A percentile compares a stretch with the other conserved stretches of the same genome.
Evolutionary conservation across 495 filamentous ascomycete species (phyloP).

Genomic region (Xylaria palmicola): DNA sequence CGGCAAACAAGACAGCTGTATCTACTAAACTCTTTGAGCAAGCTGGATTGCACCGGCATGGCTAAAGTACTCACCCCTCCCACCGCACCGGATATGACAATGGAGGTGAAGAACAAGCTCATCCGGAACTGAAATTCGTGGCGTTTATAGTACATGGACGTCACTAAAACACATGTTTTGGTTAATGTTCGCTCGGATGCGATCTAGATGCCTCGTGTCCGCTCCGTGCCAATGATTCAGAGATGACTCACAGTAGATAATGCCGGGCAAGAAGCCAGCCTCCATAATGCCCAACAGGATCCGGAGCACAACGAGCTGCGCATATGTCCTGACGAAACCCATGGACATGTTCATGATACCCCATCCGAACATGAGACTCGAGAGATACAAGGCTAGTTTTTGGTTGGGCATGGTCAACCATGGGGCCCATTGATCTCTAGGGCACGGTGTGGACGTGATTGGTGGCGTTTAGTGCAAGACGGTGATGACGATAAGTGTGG

Average conservation of each 20-base stretch:
- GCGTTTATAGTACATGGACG: slow-evolving; percentile 63
- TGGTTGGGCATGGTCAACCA: background rate
- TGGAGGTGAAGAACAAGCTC: slow-evolving; percentile 58
- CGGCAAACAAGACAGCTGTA: background rate
- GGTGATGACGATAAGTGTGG: too few species aligned
- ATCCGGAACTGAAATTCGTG: slow-evolving; percentile 60
- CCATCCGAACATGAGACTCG: slow-evolving; percentile 56
- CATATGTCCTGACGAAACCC: slow-evolving; percentile 50
- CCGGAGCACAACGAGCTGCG: slow-evolving; percentile 53
- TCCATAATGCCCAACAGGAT: slow-evolving; percentile 61
- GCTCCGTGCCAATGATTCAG: too few species aligned
- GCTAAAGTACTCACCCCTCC: slow-evolving; percentile 46
- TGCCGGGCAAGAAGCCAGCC: slow-evolving; percentile 56
- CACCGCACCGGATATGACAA: slow-evolving; percentile 59
- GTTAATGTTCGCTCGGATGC: too few species aligned
- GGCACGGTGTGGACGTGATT: too few species aligned
- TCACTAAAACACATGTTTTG: too few species aligned
- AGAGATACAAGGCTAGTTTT: slow-evolving; percentile 53
- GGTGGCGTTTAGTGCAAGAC: too few species aligned
- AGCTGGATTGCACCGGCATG: too few species aligned
- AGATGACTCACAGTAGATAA: too few species aligned
- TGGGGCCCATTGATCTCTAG: too few species aligned
- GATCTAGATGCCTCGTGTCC: too few species aligned
- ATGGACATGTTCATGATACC: slow-evolving; percentile 53
- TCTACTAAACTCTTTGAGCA: background rate